Base-by-base conservation (phyloP, 2,329 filamentous ascomycete species). In the Ophiocordyceps camponoti-floridani region DNA sequence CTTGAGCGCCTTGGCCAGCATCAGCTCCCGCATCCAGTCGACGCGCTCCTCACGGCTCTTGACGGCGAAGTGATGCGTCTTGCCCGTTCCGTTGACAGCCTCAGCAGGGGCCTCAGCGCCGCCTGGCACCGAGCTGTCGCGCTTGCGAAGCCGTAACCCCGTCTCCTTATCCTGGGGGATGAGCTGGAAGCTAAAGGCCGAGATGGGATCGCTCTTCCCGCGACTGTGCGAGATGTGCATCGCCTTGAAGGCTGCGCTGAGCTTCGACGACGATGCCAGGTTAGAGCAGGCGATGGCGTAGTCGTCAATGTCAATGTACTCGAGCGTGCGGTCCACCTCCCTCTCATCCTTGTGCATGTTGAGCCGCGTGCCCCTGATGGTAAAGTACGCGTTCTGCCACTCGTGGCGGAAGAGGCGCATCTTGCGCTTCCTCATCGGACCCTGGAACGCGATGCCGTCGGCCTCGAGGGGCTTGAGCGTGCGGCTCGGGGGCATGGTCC, bases 11-110 rank as follows among this genome's bases (percentile, higher is more conserved):
- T 91, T 91, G 45, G 85, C 85, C 41, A 93, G 75, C 85, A 93
- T 93, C 48, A 93, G 67, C 70, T 93, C 85, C 45, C 85, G 73
- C 85, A 93, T 93, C 91, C 91, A 98, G 60, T 95, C 89, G 55
- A 96, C 95, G 49, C 89, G 75, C 58, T 95, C 84, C 57, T 95
- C 85, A 13, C 87, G 75, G 54, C 72, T 77, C 64, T 82, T 82
- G 53, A 95, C 89, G 0, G 89, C 85, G 59, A 96, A 96, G 59
- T 96, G 86, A 57, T 96, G 89, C 41, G 84, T 83, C 71, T 94
- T 95, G 54, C 77, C 77, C 11, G 73, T 77, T 46, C 74, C 75
- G 48, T 79, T 78, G 49, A 64, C 65, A 26, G 69, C 67, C 35
- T 71, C 70, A 30, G 57, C 52, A 30, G 61, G 58, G 46, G 54